Evolutionary conservation across 129 eudicot species (phyloP).

Genomic region (Lactuca saligna): DNA sequence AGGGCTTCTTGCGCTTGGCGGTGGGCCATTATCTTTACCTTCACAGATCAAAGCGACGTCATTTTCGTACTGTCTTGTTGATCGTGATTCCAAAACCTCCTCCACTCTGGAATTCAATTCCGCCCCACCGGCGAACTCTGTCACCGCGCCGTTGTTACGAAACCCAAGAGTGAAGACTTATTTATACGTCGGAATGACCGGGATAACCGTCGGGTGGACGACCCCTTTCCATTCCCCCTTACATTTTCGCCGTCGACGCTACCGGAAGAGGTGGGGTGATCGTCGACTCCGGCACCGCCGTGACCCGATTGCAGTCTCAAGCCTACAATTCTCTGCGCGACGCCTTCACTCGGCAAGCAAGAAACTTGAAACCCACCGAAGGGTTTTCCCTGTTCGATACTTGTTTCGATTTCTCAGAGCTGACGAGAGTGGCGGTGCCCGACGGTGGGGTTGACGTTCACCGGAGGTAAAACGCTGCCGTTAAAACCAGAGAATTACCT

Average conservation of each 20-base stretch:
- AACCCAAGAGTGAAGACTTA: slow-evolving; percentile 40
- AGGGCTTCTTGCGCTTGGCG: slow-evolving; percentile 66
- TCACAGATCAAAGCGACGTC: slow-evolving; percentile 67
- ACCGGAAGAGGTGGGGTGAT: slow-evolving; percentile 68
- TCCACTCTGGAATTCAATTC: slow-evolving; percentile 77
- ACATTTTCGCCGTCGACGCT: slow-evolving; percentile 42
- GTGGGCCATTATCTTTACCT: slow-evolving; percentile 56
- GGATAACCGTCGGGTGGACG: slow-evolving; percentile 71
- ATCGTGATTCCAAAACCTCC: slow-evolving; percentile 56
- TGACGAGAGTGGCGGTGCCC: slow-evolving; percentile 59
- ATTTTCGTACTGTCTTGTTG: slow-evolving; percentile 71
- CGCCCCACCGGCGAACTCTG: slow-evolving; percentile 42
- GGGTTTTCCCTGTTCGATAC: slow-evolving; percentile 68
- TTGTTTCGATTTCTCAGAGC: slow-evolving; percentile 55
- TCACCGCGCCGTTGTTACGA: slow-evolving; percentile 50
- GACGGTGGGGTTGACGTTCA: slow-evolving; percentile 59
- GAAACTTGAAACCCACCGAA: slow-evolving; percentile 30
- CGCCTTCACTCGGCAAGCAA: slow-evolving; percentile 39
- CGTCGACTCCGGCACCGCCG: slow-evolving; percentile 87
- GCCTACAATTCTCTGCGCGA: slow-evolving; percentile 62
- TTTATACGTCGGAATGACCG: slow-evolving; percentile 61
- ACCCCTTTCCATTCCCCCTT: slow-evolving; percentile 37
- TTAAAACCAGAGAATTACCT: slow-evolving; percentile 53
- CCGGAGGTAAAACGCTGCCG: slow-evolving; percentile 53
- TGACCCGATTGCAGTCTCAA: slow-evolving; percentile 62